Evolutionary conservation across 1,284 basidiomycete species (phyloP).

Genomic region (Ustilago lituana): DNA sequence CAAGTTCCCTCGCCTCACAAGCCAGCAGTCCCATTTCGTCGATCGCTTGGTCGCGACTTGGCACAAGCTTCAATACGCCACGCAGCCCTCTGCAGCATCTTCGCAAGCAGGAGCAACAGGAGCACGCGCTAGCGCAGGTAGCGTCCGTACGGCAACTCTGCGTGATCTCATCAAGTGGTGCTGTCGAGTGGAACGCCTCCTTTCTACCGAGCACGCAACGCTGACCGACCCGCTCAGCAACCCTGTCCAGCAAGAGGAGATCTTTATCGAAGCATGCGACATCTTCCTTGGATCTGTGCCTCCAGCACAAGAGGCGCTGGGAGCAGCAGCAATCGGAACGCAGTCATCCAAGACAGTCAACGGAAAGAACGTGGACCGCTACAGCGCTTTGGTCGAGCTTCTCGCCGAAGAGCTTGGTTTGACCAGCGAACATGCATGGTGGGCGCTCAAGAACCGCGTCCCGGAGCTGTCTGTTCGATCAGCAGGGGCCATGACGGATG

Average conservation of each 20-base stretch:
- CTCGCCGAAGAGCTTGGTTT: constrained; percentile 56
- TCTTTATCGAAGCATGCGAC: constrained; percentile 88
- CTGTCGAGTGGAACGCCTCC: constrained; percentile 75
- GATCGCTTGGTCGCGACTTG: constrained; percentile 55
- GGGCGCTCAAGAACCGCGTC: constrained; percentile 49
- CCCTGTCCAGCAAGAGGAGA: constrained; percentile 83
- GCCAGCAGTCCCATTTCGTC: constrained; percentile 30
- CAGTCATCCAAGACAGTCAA: constrained; percentile 7
- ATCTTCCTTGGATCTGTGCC: constrained; percentile 82
- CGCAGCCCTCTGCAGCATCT: constrained; percentile 30
- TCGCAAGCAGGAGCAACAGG: constrained; percentile 7
- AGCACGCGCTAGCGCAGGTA: constrained; percentile 18
- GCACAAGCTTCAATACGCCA: constrained; percentile 46
- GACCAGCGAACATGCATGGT: constrained; percentile 55
- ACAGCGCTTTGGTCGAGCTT: constrained; percentile 40
- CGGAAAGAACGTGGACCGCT: constrained; percentile 43
- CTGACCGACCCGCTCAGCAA: constrained; percentile 71
- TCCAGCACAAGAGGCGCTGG: constrained; percentile 12
- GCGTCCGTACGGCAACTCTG: constrained; percentile 71
- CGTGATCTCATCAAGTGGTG: constrained; percentile 91
- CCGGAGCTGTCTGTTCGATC: constrained; percentile 52
- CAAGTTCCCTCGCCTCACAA: constrained; percentile 39
- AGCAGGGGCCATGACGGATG: background rate
- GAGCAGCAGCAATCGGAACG: background rate
- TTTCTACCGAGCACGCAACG: constrained; percentile 28